Percentiles rank a stretch among this genome's conserved stretches.
Conservation (phyloP, 2,329 filamentous ascomycete species). For the Scedosporium boydii region DNA sequence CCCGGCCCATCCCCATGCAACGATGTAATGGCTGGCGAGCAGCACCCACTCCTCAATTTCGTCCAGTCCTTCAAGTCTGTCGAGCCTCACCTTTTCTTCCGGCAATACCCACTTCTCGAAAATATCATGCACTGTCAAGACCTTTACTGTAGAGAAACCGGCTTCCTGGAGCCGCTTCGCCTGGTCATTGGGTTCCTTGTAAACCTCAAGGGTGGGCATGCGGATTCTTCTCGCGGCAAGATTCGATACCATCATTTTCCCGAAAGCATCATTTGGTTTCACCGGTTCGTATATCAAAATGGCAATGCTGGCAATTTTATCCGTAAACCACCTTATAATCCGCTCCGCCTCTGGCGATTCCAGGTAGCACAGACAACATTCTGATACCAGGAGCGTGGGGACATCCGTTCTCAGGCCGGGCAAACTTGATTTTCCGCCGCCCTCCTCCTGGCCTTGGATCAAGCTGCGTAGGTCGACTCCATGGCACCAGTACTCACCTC, state of each 20-base stretch:
- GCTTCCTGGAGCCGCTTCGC: conserved; percentile 53
- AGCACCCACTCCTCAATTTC: conserved; percentile 93
- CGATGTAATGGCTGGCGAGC: conserved; percentile 78
- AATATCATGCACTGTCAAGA: conserved; percentile 43
- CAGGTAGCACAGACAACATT: conserved; percentile 93
- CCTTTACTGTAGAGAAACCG: conserved; percentile 47
- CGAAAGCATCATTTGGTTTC: conserved; percentile 74
- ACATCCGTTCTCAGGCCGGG: conserved; percentile 42
- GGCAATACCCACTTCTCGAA: conserved; percentile 66
- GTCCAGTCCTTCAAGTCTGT: conserved; percentile 76
- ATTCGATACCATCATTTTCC: conserved; percentile 85
- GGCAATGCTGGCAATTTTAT: conserved; percentile 36
- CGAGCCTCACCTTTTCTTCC: conserved; percentile 70
- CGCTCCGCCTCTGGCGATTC: conserved; percentile 51
- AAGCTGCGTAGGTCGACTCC: conserved; percentile 63
- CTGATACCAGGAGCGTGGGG: conserved; percentile 81
- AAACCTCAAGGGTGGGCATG: conserved; percentile 72
- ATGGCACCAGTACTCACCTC: conserved; percentile 45
- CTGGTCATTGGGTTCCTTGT: conserved; percentile 60
- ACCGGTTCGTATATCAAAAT: conserved; percentile 86
- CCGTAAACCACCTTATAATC: conserved; percentile 57
- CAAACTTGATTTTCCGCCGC: conserved; percentile 9
- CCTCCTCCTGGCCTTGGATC: conserved; percentile 1
- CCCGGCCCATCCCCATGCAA: conserved; percentile 79
- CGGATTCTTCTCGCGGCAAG: conserved; percentile 71